Base-by-base conservation (phyloP, 768 basidiomycete species). In the Panellus pusillus region DNA sequence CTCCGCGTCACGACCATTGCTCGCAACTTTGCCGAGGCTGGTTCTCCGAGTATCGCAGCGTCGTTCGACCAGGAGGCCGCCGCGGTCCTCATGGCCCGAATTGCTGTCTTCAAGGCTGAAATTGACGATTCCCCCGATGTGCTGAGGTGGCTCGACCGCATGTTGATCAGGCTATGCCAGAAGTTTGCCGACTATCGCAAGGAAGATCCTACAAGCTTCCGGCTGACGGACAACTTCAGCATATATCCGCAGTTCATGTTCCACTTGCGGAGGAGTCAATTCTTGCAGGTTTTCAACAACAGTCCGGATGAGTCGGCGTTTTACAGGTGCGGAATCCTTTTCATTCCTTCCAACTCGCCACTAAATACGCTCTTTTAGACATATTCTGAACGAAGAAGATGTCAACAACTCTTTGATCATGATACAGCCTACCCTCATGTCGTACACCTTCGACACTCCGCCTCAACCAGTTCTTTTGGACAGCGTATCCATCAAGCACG, bases 231-330 rank as follows among this genome's bases (percentile, higher is more conserved):
- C 68, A 97, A 97, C 72, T 98, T 99, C 73, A 91, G 91, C 68
- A 98, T 99, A 64, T 99, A 99, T 70, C 97, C 97, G 14, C 97
- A 98, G 68, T 99, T 99, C 78, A 99, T 98, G 97, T 99, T 98
- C 86, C 97, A 99, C 73, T 72, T 99, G 57, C 81, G 96, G 54
- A 78, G 97, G 68, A 93, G 91, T 79, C 96, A 98, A 73, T 98
- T 99, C 78, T 77, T 99, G 68, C 97, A 99, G 72, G 95, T 98
- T 50, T 98, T 98, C 74, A 98, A 98, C 72, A 99, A 98, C 78
- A 95, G 93, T 79, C 97, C 97, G 8, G 97, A 99, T 69, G 97
- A 99, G 76, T 98, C 95, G 17, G 97, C 95, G 13, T 98, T 96
- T 79, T 98, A 98, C 71, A 81, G 95, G 93, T 87, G 47, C 61